Percentiles rank a stretch among this genome's conserved stretches.
These are phyloP conservation scores for Fraxinus sp. DNA, from an alignment of 305 asterid genomes.

Conservation along the genomic window DNA sequence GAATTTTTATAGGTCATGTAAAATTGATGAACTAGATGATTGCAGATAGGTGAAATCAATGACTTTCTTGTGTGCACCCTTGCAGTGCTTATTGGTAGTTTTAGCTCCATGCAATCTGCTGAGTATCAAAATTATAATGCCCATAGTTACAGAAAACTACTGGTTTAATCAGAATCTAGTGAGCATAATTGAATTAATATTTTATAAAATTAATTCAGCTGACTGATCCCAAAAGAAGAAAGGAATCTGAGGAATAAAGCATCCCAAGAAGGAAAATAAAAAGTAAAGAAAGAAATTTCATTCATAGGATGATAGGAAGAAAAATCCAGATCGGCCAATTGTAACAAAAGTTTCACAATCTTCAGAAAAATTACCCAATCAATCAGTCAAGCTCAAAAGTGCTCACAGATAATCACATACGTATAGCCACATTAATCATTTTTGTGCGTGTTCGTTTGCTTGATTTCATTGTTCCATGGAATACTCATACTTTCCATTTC, in stretches of 20 bases:
- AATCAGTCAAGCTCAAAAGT: neutral
- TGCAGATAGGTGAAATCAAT: neutral
- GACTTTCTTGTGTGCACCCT: slow-evolving; percentile 6
- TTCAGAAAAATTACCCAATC: neutral
- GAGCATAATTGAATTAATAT: neutral
- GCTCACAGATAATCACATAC: neutral
- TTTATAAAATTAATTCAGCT: neutral
- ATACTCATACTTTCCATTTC: neutral
- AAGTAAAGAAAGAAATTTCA: neutral
- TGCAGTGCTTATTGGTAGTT: neutral
- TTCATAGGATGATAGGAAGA: neutral
- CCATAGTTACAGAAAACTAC: neutral
- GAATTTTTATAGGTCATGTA: neutral
- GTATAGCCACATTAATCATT: neutral
- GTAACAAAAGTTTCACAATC: neutral
- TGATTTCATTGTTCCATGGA: neutral
- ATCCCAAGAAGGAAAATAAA: neutral
- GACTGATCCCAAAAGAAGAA: neutral
- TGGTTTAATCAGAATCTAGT: neutral
- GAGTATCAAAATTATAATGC: neutral
- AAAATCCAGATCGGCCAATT: neutral
- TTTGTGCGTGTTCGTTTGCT: neutral
- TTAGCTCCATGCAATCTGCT: neutral
- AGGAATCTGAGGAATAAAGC: neutral
- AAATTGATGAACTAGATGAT: neutral